Evolutionary conservation across 257 asterid genomes (phyloP), one percentile per base, ranked within the genome.

Genomic region (Sherardia arvensis): DNA sequence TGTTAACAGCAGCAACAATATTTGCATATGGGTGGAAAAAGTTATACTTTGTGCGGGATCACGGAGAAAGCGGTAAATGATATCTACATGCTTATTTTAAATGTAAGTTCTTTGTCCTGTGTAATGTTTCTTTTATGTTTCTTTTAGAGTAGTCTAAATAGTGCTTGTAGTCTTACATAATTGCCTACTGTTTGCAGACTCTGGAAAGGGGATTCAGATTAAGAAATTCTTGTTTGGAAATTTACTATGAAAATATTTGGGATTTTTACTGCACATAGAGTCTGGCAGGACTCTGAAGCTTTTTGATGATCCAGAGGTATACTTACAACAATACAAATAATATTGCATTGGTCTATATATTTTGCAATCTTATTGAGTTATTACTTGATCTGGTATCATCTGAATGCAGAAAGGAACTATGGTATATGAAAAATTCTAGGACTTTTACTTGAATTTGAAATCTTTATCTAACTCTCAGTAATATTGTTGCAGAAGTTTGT

Each of bases 231-330:
- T 95, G 98, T 70, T 79, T 91, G 4, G 96, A 91, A 74, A 88
- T 88, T 66, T 88, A 91, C 64, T 86, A 88, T 66, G 96, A 91
- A 84, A 91, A 88, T 79, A 95, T 90, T 40, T 73, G 95, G 66
- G 97, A 90, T n/a, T n/a, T 80, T 81, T 90, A 23, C 75, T 90
- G 76, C 85, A 90, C 78, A 80, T 87, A 28, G 97, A 90, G 59
- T 87, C 94, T 65, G 97, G 92, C 29, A 86, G 95, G 28, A 87
- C 64, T 80, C 95, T 90, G 45, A 90, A 90, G 80, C 91, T 90
- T 75, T 80, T 87, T 33, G 97, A 90, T 70, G 97, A 90, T 73
- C 97, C 95, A 53, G 97, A 90, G 94, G 97, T 89, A 72, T n/a
- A 22, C 32, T 48, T n/a, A n/a, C n/a, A n/a, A n/a, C n/a, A n/a